A percentile compares a stretch with the other conserved stretches of the same genome.
phyloP scores from a whole-genome alignment of 257 asterid species.

The Cynanchum wilfordii region DNA sequence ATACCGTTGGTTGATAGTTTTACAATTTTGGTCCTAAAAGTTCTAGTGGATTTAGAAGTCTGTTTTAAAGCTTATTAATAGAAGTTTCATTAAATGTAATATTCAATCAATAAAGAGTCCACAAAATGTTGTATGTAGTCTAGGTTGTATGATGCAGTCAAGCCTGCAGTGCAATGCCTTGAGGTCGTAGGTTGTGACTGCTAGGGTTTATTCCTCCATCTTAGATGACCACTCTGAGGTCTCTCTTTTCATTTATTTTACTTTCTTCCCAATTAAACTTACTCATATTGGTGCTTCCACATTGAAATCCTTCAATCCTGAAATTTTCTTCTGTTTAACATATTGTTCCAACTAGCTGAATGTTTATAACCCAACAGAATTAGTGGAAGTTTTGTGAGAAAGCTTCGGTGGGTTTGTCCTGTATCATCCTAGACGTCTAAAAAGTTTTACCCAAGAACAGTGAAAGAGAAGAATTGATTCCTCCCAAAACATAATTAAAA shows the following conservation, averaged over 20 bases:
- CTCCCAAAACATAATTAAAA: background rate
- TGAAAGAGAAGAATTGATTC: background rate
- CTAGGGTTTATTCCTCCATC: background rate
- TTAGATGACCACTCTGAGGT: background rate
- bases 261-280: background rate
- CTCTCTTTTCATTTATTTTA: background rate
- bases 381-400: background rate
- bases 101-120: background rate
- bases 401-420: too few species aligned
- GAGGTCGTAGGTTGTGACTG: background rate
- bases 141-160: background rate
- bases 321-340: too few species aligned
- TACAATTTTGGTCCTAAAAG: background rate
- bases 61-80: too few species aligned
- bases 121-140: too few species aligned
- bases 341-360: background rate
- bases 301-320: background rate
- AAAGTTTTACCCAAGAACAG: background rate
- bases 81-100: too few species aligned
- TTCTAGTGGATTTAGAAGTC: too few species aligned
- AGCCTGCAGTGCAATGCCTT: background rate
- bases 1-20: background rate
- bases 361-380: background rate
- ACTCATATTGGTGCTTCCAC: background rate
- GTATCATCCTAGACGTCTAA: background rate